Percentiles rank a stretch among this genome's conserved stretches.
phyloP scores from a whole-genome alignment of 1,139 yeast genomes.

The Saccharomyces hybrid region DNA sequence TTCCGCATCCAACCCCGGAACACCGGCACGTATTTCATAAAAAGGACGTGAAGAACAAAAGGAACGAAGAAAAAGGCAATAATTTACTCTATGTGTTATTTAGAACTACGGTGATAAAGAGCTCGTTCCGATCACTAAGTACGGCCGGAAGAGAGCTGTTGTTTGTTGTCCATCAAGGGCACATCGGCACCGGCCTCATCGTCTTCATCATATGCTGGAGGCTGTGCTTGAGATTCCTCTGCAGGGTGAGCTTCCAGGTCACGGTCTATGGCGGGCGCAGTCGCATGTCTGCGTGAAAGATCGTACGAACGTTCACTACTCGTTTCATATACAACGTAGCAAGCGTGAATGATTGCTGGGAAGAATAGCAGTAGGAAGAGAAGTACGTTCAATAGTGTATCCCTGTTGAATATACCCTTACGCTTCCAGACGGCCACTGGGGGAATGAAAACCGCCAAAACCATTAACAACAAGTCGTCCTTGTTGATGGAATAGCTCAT shows the following conservation, averaged over 20 bases:
- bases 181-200: not conserved
- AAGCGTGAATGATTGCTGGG: constrained; percentile 27
- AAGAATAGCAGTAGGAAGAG: constrained; percentile 21
- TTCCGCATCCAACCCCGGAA: not conserved
- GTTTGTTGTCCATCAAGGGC: not conserved
- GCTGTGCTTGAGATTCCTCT: not conserved
- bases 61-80: not conserved
- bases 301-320: constrained; percentile 14
- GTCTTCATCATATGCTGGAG: not conserved
- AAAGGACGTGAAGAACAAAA: not conserved
- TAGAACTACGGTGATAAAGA: not conserved
- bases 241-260: not conserved
- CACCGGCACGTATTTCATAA: not conserved
- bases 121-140: not conserved
- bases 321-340: constrained; percentile 24
- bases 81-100: not conserved
- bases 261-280: not conserved
- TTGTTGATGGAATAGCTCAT: constrained; percentile 17
- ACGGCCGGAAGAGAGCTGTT: not conserved
- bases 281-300: not conserved
- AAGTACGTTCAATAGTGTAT: constrained; percentile 20
- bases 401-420: constrained; percentile 23
- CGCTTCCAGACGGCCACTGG: constrained; percentile 24
- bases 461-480: constrained; percentile 19
- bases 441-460: constrained; percentile 22